Percentiles rank a stretch among this genome's conserved stretches.
These are phyloP conservation scores for Spergularia bocconei DNA, from an alignment of 148 eudicot species.

Conservation along the genomic window DNA sequence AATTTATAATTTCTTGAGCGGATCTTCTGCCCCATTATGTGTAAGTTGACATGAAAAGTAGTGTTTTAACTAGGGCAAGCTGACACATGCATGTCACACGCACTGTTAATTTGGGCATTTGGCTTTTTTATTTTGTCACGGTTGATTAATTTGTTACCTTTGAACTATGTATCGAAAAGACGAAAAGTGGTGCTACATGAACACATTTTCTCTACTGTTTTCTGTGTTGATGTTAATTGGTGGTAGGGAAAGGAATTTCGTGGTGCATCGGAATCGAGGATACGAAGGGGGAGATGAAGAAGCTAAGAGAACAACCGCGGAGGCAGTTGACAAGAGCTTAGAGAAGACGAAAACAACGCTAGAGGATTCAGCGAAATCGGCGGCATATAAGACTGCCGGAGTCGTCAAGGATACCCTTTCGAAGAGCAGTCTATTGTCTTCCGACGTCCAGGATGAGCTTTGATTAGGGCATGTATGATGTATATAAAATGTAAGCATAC, in stretches of 20 bases:
- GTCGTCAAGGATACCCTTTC: constrained; percentile 17
- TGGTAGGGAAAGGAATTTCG: too few species aligned
- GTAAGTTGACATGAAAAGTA: too few species aligned
- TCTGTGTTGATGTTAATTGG: too few species aligned
- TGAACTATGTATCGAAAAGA: background rate
- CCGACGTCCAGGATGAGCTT: constrained; percentile 12
- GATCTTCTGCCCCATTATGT: too few species aligned
- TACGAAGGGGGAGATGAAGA: background rate
- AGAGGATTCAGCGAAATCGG: constrained; percentile 34
- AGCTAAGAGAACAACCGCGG: constrained; percentile 17
- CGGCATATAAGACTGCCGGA: constrained; percentile 25
- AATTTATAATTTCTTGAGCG: too few species aligned
- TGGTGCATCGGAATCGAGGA: background rate
- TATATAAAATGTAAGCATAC: too few species aligned
- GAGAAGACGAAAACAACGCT: constrained; percentile 26
- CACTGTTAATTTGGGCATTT: background rate
- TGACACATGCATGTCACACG: too few species aligned
- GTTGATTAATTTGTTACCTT: background rate
- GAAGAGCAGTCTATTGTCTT: background rate
- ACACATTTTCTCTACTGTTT: too few species aligned
- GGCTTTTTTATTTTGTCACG: background rate
- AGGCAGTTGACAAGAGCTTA: constrained; percentile 36
- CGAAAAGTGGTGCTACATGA: background rate
- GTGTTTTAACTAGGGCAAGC: too few species aligned
- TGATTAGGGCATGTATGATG: background rate